Evolutionary conservation across 208 protist species (phyloP), one percentile per base, ranked within the genome.

Genomic region (Wallacemonas sp.): DNA sequence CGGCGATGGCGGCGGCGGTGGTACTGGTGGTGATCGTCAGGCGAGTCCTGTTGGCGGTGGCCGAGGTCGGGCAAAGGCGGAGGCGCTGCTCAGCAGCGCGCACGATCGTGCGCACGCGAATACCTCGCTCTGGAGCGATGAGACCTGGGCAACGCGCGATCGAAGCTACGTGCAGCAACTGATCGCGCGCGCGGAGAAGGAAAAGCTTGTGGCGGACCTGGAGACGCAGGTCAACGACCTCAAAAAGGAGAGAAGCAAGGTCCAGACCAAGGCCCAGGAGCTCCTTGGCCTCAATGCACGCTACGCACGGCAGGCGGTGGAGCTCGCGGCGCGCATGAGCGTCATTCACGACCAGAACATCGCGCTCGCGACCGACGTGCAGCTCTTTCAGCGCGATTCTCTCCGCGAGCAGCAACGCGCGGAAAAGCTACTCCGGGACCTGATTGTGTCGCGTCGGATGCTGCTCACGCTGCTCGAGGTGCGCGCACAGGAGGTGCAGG

Each of bases 331-430:
- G 7, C 90, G 90, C 10, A 70, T 95, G 16, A 87, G 77, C 50
- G 72, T 93, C 38, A 45, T 93, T 1, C 64, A 76, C 20, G 84
- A 92, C 16, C 82, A 92, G 62, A 95, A 95, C 71, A 82, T 92
- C 46, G 65, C 64, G 12, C 67, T 89, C 22, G 69, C 81, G 7
- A 61, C 88, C 1, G 84, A 89, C 23, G 65, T 70, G 29, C 70
- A 89, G 45, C 55, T 91, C 26, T 79, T 79, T 31, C 76, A 89
- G 66, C 81, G 81, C 48, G 84, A 91, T 42, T 45, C 67, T 31
- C 23, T 80, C 16, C 42, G 66, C 16, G 86, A 84, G 26, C 77
- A 64, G 57, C 72, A 82, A 38, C 65, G 73, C 25, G 63, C 29
- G n/a, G 77, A 73, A 23, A 79, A 81, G 39, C 50, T 87, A 29